A percentile compares a stretch with the other conserved stretches of the same genome.
Conservation (phyloP, 208 protist genomes). For the Endotrypanum monterogeii region DNA sequence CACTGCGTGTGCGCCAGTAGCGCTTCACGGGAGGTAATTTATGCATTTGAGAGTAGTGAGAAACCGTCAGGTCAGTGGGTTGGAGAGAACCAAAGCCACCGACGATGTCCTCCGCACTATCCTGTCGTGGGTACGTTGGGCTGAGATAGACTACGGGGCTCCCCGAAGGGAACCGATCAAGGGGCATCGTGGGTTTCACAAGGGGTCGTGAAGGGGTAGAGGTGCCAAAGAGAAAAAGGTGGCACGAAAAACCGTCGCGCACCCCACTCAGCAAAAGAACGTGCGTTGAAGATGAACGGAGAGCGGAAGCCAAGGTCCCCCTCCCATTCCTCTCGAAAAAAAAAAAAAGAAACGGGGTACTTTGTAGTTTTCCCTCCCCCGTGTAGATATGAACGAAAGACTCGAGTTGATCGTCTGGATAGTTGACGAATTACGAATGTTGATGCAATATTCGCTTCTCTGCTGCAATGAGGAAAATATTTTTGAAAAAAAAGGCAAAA, state of each 20-base stretch:
- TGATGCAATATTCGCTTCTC: neutral
- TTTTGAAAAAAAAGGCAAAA: neutral
- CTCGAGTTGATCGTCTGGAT: neutral
- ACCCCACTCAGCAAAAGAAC: no score
- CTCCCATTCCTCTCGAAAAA: no score
- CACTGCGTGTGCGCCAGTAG: conserved; percentile 54
- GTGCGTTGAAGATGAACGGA: no score
- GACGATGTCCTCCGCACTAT: conserved; percentile 2
- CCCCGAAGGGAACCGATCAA: neutral
- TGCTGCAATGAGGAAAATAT: no score
- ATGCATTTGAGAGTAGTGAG: conserved; percentile 34
- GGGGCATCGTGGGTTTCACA: conserved; percentile 7
- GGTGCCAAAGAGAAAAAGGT: conserved; percentile 1
- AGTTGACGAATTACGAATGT: neutral
- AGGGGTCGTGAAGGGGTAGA: neutral
- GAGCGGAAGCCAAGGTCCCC: no score
- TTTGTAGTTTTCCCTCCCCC: neutral
- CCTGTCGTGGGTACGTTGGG: conserved; percentile 5
- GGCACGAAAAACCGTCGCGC: neutral
- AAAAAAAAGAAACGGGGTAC: neutral
- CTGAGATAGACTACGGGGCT: conserved; percentile 12
- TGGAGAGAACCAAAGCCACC: conserved; percentile 17
- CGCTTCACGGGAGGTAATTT: conserved; percentile 41
- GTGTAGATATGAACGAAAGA: neutral
- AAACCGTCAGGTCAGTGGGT: conserved; percentile 56